Conservation (phyloP, 208 protist genomes). For the Leishmania lainsoni region DNA sequence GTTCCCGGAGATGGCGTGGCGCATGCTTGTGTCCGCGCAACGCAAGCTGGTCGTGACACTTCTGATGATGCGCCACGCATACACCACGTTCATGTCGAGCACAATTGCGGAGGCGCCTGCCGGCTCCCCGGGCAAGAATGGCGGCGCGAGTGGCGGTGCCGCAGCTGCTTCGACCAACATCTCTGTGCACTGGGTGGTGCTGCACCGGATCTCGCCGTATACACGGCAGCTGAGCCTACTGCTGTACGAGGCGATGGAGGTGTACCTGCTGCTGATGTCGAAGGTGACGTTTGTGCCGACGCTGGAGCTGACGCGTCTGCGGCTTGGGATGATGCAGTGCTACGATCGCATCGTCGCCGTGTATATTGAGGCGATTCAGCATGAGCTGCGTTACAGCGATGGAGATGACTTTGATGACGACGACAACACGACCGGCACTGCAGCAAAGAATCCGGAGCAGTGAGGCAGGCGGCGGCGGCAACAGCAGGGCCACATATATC, state of each 20-base stretch:
- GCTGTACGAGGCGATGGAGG: slow-evolving; percentile 70
- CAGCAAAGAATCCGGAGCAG: not conserved
- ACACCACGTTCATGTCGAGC: slow-evolving; percentile 84
- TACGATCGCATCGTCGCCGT: slow-evolving; percentile 60
- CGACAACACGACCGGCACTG: not conserved
- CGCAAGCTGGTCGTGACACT: slow-evolving; percentile 63
- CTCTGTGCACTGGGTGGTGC: slow-evolving; percentile 86
- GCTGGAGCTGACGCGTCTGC: slow-evolving; percentile 71
- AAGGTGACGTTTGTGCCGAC: slow-evolving; percentile 75
- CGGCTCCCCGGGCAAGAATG: slow-evolving; percentile 3
- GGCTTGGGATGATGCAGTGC: slow-evolving; percentile 68
- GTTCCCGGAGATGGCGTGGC: slow-evolving; percentile 74
- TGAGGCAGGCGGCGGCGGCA: not conserved
- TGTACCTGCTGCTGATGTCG: slow-evolving; percentile 71
- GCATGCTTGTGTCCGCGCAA: slow-evolving; percentile 57
- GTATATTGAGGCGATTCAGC: slow-evolving; percentile 75
- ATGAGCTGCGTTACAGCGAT: slow-evolving; percentile 47
- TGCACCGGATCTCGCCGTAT: slow-evolving; percentile 74
- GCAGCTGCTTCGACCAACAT: slow-evolving; percentile 35
- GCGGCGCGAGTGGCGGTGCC: slow-evolving; percentile 17
- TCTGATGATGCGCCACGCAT: slow-evolving; percentile 85
- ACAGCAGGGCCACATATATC: not conserved
- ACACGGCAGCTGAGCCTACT: slow-evolving; percentile 71
- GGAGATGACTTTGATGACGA: slow-evolving; percentile 1
- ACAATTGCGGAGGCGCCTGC: slow-evolving; percentile 30